These are phyloP conservation scores for Neurospora sp. DNA, from an alignment of 495 filamentous ascomycete genomes.

Conservation along the genomic window DNA sequence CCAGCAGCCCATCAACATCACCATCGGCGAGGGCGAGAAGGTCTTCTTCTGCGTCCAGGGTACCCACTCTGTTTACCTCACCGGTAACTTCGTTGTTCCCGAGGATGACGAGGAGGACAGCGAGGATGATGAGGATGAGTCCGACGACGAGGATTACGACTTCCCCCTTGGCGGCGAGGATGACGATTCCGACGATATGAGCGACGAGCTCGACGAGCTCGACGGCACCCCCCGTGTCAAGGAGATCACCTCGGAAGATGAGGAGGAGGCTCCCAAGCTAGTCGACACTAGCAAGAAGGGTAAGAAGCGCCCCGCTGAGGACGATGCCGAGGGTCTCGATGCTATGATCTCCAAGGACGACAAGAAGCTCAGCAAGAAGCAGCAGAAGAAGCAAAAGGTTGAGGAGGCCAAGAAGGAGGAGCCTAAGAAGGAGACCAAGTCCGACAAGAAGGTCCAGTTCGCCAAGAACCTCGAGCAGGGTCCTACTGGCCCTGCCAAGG, in stretches of 20 bases:
- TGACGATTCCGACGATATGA: slow-evolving; percentile 64
- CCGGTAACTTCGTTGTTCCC: slow-evolving; percentile 80
- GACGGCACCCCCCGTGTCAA: slow-evolving; percentile 71
- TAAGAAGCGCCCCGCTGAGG: slow-evolving; percentile 72
- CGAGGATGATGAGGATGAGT: slow-evolving; percentile 54
- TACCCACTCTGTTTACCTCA: slow-evolving; percentile 82
- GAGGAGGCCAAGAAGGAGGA: slow-evolving; percentile 40
- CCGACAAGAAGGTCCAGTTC: slow-evolving; percentile 96
- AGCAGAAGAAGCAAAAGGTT: slow-evolving; percentile 92
- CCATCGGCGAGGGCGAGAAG: slow-evolving; percentile 70
- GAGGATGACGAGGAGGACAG: slow-evolving; percentile 37
- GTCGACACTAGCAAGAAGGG: slow-evolving; percentile 55
- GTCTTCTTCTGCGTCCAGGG: slow-evolving; percentile 88
- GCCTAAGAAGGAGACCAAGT: slow-evolving; percentile 44
- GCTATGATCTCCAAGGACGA: slow-evolving; percentile 60
- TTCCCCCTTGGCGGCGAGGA: slow-evolving; percentile 53
- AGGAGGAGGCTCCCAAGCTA: slow-evolving; percentile 66
- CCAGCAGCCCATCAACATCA: slow-evolving; percentile 93
- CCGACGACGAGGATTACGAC: slow-evolving; percentile 68
- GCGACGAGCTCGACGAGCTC: slow-evolving; percentile 75
- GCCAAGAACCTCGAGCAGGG: slow-evolving; percentile 97
- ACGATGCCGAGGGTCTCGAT: slow-evolving; percentile 57
- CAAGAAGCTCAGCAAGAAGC: slow-evolving; percentile 82
- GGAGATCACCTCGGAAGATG: slow-evolving; percentile 78
- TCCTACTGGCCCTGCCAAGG: slow-evolving; percentile 57